Conservation (phyloP, 108 stramenopile genomes). For the Schizochytrium sp. region DNA sequence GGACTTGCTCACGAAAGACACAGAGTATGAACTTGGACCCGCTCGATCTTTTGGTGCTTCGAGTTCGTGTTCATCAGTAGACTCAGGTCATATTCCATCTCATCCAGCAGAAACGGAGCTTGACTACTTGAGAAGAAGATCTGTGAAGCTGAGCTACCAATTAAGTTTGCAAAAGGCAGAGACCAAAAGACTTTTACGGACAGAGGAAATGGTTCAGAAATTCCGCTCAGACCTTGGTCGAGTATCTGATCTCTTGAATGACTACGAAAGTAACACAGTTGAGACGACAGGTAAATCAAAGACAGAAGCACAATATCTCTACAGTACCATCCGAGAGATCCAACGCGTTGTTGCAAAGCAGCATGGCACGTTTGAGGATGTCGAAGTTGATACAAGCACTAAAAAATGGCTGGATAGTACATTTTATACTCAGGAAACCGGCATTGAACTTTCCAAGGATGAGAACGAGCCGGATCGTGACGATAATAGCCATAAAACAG, state of each 20-base stretch:
- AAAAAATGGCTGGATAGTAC: slow-evolving; percentile 39
- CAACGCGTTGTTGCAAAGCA: slow-evolving; percentile 26
- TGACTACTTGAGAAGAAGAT: background rate
- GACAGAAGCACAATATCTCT: background rate
- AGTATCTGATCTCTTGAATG: slow-evolving; percentile 9
- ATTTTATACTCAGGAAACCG: slow-evolving; percentile 3
- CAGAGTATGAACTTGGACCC: background rate
- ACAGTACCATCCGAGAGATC: slow-evolving; percentile 56
- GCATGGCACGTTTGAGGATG: background rate
- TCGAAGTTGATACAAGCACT: slow-evolving; percentile 25
- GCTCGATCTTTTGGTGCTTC: background rate
- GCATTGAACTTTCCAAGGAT: background rate
- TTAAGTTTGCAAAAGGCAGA: slow-evolving; percentile 27
- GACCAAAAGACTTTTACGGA: background rate
- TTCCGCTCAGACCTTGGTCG: slow-evolving; percentile 2
- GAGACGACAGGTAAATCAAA: background rate
- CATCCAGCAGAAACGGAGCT: background rate
- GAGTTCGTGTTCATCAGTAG: background rate
- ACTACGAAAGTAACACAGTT: background rate
- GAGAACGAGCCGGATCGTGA: too few species aligned
- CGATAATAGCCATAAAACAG: too few species aligned
- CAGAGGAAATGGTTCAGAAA: background rate
- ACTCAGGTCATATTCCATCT: background rate
- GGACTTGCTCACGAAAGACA: background rate
- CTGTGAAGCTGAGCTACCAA: slow-evolving; percentile 28